Evolutionary conservation across 352 stramenopile genomes (phyloP).

Genomic region (Blastocystis sp.): DNA sequence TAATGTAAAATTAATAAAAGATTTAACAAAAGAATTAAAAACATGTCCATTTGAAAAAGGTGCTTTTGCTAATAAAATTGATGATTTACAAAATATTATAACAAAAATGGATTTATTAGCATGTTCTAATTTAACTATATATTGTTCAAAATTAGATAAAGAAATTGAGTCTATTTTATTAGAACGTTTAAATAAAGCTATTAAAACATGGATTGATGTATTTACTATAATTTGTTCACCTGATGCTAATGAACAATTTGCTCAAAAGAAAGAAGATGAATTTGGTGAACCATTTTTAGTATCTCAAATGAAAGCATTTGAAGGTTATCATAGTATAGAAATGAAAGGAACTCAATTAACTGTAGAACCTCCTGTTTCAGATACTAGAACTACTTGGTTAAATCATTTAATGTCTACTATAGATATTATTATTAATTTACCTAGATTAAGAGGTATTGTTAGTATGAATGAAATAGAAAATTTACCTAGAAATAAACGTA

Average conservation of each 20-base stretch:
- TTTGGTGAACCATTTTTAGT: constrained; percentile 2
- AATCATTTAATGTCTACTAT: constrained; percentile 72
- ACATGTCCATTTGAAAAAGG: constrained; percentile 46
- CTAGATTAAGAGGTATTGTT: constrained; percentile 49
- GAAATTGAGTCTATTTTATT: constrained; percentile 45
- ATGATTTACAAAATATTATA: constrained; percentile 43
- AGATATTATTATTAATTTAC: constrained; percentile 71
- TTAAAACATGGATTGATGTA: constrained; percentile 43
- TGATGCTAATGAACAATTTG: constrained; percentile 37
- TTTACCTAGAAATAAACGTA: constrained; percentile 1
- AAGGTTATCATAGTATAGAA: constrained; percentile 64
- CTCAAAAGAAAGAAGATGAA: constrained; percentile 36
- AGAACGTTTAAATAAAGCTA: constrained; percentile 40
- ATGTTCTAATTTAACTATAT: constrained; percentile 47
- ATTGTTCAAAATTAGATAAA: constrained; percentile 43
- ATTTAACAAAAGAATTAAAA: constrained; percentile 57
- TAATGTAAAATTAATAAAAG: constrained; percentile 72
- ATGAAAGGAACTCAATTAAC: constrained; percentile 86
- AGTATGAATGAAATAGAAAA: constrained; percentile 52
- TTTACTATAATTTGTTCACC: constrained; percentile 38
- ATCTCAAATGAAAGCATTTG: constrained; percentile 43
- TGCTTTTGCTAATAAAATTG: constrained; percentile 38
- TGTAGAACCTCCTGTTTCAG: constrained; percentile 73
- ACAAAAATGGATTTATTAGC: constrained; percentile 48
- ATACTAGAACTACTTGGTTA: constrained; percentile 63